Percentiles rank a stretch among this genome's conserved stretches.
Conservation (phyloP, 2,329 filamentous ascomycete species). For the Monosporascus sp. region DNA sequence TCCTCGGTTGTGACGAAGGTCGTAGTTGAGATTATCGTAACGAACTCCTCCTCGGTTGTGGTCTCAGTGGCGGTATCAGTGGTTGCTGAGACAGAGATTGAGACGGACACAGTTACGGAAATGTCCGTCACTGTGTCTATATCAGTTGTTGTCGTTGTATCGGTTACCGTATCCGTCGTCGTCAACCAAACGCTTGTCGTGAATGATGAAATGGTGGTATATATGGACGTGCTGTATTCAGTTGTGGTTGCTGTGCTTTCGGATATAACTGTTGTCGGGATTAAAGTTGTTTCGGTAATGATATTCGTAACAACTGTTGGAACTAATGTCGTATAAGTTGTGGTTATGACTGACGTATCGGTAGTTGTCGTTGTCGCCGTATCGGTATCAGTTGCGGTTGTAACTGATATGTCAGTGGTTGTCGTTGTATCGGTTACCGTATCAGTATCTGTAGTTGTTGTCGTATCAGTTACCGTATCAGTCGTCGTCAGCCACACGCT, state of each 20-base stretch:
- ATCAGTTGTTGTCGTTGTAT: slow-evolving; percentile 10
- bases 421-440: slow-evolving; percentile 5
- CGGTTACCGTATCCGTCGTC: slow-evolving; percentile 9
- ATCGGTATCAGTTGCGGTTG: not conserved
- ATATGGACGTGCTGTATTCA: slow-evolving; percentile 15
- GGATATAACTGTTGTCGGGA: slow-evolving; percentile 17
- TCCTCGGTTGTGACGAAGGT: slow-evolving; percentile 22
- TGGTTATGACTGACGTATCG: slow-evolving; percentile 2
- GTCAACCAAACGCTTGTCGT: slow-evolving; percentile 13
- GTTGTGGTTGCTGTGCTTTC: slow-evolving; percentile 15
- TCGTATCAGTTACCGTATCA: not conserved
- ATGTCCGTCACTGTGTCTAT: not conserved
- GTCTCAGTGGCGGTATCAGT: slow-evolving; percentile 10
- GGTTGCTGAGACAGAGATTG: slow-evolving; percentile 12
- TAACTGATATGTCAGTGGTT: slow-evolving; percentile 8
- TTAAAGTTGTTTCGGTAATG: slow-evolving; percentile 13
- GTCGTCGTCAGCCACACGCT: slow-evolving; percentile 11
- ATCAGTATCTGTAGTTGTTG: slow-evolving; percentile 2
- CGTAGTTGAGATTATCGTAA: slow-evolving; percentile 20
- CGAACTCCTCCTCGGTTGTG: slow-evolving; percentile 15
- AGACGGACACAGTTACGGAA: slow-evolving; percentile 3
- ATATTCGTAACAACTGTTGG: slow-evolving; percentile 15
- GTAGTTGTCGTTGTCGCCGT: slow-evolving; percentile 8
- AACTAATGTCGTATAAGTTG: slow-evolving; percentile 16
- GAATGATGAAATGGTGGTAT: slow-evolving; percentile 13